A percentile compares a stretch with the other conserved stretches of the same genome.
These are phyloP conservation scores for Nicotiana tomentosiformis DNA, from an alignment of 257 asterid species.

Conservation along the genomic window DNA sequence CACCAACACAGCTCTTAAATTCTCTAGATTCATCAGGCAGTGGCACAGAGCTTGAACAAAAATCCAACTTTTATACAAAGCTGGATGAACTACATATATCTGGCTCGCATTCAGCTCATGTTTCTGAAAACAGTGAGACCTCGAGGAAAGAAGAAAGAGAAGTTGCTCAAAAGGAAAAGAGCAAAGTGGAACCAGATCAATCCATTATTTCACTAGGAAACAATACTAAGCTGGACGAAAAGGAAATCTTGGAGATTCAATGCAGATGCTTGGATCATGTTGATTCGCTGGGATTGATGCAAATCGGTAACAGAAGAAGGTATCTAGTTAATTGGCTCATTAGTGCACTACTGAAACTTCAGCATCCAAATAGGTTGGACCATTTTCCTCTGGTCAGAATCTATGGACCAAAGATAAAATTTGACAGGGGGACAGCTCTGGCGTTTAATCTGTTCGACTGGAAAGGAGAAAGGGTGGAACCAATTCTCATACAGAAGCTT, in stretches of 20 bases:
- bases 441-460: constrained; percentile 79
- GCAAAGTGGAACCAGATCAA: constrained; percentile 9
- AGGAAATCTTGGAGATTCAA: constrained; percentile 16
- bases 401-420: constrained; percentile 83
- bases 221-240: neutral
- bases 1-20: constrained; percentile 28
- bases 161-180: constrained; percentile 8
- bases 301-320: constrained; percentile 59
- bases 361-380: constrained; percentile 78
- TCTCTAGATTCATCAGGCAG: constrained; percentile 50
- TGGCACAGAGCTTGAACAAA: constrained; percentile 45
- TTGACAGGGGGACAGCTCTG: constrained; percentile 82
- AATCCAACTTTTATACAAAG: constrained; percentile 7
- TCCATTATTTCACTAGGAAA: neutral
- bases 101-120: constrained; percentile 3
- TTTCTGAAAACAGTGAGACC: constrained; percentile 1
- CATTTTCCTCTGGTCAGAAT: constrained; percentile 58
- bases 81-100: constrained; percentile 13
- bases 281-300: constrained; percentile 64
- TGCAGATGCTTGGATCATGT: constrained; percentile 79
- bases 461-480: constrained; percentile 83
- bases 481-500: constrained; percentile 77
- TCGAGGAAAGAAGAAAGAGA: neutral
- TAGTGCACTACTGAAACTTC: constrained; percentile 61
- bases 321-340: constrained; percentile 85